phyloP scores from a whole-genome alignment of 2,329 filamentous ascomycete genomes.

The Cladosporium sp. region DNA sequence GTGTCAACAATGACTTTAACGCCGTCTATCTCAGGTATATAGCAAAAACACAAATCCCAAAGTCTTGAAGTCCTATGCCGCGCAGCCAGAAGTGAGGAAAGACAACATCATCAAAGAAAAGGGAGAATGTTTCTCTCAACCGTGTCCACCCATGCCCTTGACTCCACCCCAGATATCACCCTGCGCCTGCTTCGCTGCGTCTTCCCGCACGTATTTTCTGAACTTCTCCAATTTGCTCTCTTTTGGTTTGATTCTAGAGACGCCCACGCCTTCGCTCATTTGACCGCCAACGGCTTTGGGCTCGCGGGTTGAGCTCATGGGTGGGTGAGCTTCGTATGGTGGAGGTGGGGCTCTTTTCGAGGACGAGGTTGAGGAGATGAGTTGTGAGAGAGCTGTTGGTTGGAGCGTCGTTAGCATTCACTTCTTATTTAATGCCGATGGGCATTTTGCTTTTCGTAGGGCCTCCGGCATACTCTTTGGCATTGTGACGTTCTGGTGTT shows the following conservation, averaged over 20 bases:
- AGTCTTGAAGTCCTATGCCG: not conserved
- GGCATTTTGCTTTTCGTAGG: too few species aligned
- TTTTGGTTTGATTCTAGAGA: constrained; percentile 3
- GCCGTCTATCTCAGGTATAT: too few species aligned
- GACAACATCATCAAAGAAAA: not conserved
- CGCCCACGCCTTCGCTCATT: constrained; percentile 9
- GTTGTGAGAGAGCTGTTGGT: constrained; percentile 1
- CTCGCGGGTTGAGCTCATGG: constrained; percentile 9
- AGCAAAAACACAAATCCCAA: too few species aligned
- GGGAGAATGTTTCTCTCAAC: not conserved
- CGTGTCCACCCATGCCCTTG: constrained; percentile 7
- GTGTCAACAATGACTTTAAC: too few species aligned
- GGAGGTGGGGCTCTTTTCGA: not conserved
- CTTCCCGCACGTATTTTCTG: constrained; percentile 2
- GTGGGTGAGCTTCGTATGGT: constrained; percentile 2
- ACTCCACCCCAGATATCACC: constrained; percentile 8
- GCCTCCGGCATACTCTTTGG: not conserved
- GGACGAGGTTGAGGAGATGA: not conserved
- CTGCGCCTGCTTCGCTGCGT: constrained; percentile 9
- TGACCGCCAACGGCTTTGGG: constrained; percentile 11
- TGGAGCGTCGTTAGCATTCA: not conserved
- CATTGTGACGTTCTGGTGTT: not conserved
- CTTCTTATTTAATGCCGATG: too few species aligned
- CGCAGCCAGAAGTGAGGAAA: not conserved
- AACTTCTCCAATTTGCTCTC: constrained; percentile 12